Base-by-base conservation (phyloP, 1,139 yeast genomes). In the Scheffersomyces illinoinensis region DNA sequence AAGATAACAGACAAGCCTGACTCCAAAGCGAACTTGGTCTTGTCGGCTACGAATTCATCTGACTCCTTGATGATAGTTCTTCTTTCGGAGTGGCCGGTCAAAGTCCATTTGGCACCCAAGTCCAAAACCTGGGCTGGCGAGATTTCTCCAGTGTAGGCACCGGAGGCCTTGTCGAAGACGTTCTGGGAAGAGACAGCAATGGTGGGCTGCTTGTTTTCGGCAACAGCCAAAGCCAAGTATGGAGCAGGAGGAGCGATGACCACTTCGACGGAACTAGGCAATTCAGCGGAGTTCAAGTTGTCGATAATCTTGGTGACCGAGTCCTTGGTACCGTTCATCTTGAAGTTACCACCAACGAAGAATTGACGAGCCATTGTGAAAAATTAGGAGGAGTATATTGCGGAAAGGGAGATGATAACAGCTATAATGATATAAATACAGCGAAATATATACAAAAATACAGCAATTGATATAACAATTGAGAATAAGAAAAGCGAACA, bases 21-120 rank as follows among this genome's bases (percentile, higher is more conserved):
- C 69, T 91, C 97, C 71, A 95, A 81, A 66, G 99, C 98, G 72
- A 89, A 92, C 82, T 90, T 91, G 76, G 97, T 91, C 89, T 95
- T 95, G 75, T 89, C 90, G 71, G 99, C 98, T 71, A 96, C 82
- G 72, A 92, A 85, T 76, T 92, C 97, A 77, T 93, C 97, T 62
- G 90, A 76, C 83, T 95, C 99, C 78, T 89, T 86, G 83, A 91
- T 85, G 75, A 92, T 84, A 68, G 96, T 89, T 85, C 99, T 92
- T 86, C 99, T 93, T 85, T 95, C 99, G 63, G 98, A 92, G 88
- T 95, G 99, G 70, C 99, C 99, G 68, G 96, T 85, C 74, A 95
- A 87, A 66, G 95, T 96, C 98, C 98, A 96, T 66, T 85, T 85
- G 69, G 93, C 96, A 68, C 97, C 97, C 71, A 90, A 85, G 76